phyloP scores from a whole-genome alignment of 75 land plant species.

The Selaginella tamariscina region DNA sequence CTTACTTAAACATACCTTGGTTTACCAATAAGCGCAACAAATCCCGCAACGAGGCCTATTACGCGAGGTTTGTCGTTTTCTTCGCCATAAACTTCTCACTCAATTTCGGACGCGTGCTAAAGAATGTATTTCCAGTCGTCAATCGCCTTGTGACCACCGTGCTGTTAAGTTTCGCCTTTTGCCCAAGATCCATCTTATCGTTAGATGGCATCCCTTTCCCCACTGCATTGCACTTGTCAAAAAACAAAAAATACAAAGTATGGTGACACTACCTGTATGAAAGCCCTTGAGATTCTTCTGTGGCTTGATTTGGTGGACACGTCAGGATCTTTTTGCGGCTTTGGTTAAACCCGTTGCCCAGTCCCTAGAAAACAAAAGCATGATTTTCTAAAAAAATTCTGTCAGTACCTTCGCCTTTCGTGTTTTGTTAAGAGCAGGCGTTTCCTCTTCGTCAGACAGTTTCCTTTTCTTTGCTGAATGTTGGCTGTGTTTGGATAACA shows the following conservation, averaged over 20 bases:
- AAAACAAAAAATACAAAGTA: not conserved
- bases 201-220: not conserved
- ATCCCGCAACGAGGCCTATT: constrained; percentile 3
- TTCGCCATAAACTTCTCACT: not conserved
- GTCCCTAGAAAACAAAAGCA: constrained; percentile 3
- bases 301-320: constrained; percentile 3
- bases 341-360: constrained; percentile 1
- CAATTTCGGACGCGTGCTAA: not conserved
- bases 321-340: constrained; percentile 1
- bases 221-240: constrained; percentile 1
- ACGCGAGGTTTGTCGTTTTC: not conserved
- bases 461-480: constrained; percentile 2
- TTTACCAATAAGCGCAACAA: not conserved
- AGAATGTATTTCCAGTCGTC: not conserved
- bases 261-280: not conserved
- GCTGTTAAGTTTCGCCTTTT: not conserved
- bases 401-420: constrained; percentile 3
- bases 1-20: not conserved
- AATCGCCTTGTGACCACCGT: not conserved
- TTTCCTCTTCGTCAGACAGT: not conserved
- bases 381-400: not conserved
- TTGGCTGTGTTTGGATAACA: too few relatives aligned
- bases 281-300: not conserved
- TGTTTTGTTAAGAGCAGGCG: not conserved
- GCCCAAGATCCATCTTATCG: not conserved